Evolutionary conservation across 78 protist species (phyloP).

Genomic region (Planoprotostelium fungivorum): DNA sequence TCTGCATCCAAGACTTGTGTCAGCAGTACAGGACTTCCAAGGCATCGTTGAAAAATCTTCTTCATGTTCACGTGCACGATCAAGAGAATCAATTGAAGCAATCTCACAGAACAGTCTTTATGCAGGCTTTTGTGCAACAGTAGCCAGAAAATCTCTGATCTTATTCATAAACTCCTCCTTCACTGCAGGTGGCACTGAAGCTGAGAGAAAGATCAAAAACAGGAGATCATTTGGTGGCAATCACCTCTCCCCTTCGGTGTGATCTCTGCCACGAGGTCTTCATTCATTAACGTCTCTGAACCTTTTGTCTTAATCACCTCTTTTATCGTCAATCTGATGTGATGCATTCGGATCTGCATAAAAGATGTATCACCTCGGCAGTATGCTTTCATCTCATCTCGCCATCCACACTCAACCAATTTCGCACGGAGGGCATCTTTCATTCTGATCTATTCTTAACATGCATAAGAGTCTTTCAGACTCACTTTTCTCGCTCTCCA

Average conservation of each 20-base stretch:
- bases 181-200: background rate
- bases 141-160: background rate
- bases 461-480: background rate
- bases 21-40: too few species aligned
- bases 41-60: too few species aligned
- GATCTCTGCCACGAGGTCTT: background rate
- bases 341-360: background rate
- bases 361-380: background rate
- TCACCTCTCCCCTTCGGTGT: background rate
- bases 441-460: background rate
- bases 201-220: background rate
- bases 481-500: background rate
- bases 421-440: background rate
- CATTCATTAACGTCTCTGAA: background rate
- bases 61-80: too few species aligned
- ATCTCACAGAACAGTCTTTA: too few species aligned
- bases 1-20: too few species aligned
- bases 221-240: background rate
- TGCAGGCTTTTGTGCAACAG: too few species aligned
- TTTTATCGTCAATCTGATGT: background rate
- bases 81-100: too few species aligned
- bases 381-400: background rate
- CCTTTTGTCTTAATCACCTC: background rate
- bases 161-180: background rate
- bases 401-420: background rate